Evolutionary conservation across 257 asterid species (phyloP), one percentile per base, ranked within the genome.

Genomic region (Solanum microdontum): DNA sequence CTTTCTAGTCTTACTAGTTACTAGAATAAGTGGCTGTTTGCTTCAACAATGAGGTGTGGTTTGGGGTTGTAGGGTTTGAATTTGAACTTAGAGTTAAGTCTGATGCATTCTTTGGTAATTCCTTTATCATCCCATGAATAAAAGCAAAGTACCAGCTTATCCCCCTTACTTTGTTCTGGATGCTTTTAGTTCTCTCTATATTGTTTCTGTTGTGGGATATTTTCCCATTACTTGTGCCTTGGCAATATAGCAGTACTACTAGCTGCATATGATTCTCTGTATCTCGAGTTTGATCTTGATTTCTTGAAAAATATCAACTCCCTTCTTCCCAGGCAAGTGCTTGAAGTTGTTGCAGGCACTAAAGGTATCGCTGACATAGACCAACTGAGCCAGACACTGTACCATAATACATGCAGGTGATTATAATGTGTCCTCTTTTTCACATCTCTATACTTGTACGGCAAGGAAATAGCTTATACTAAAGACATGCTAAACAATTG

Each of bases 341-440:
- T 97, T 80, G 99, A 97, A 90, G 99, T 94, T 87, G 96, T 97
- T 45, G 98, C 95, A 85, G 99, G 98, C 82, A 93, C 98, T 90
- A 94, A 94, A 91, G 97, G 98, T 82, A 91, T 93, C 76, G 84
- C 92, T 83, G 96, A 97, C 89, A 68, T 95, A 4, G 94, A 92
- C 82, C 95, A 94, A 87, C 91, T 95, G 90, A 90, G 99, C 93
- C 92, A 93, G 89, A 94, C 96, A 70, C 51, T 97, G 85, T 95
- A 94, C 92, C 96, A 94, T 83, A 97, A 95, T 89, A 95, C 98
- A 48, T 94, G 98, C 97, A 95, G 98, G 98, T 95, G 84, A 68
- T 34, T 87, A 10, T 8, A 34, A 21, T 11, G 33, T 5, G 17
- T 60, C 70, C 77, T 82, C n/a, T 36, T 60, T 45, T 21, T n/a